Evolutionary conservation across 2,329 filamentous ascomycete species (phyloP), one percentile per base, ranked within the genome.

Genomic region (Apiospora pterosperma): DNA sequence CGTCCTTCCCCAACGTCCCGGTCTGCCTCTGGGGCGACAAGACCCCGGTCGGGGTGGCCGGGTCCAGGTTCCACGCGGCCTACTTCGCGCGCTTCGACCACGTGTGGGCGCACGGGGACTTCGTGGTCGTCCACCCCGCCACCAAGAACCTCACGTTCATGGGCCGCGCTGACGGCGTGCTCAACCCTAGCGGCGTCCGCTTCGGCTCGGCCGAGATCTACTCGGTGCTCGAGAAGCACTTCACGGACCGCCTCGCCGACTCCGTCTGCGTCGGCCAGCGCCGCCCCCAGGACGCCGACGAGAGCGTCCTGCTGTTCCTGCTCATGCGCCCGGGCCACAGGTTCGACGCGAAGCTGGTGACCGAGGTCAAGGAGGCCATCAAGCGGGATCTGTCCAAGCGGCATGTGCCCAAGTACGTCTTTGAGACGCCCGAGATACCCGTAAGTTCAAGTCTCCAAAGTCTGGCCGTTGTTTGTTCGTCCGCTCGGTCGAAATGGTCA

Each of bases 161-260:
- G 0, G 91, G 91, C 1, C 83, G 91, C 1, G 90, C 88, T 2
- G 92, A 96, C 72, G 92, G 92, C 14, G 92, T 96, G 2, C 78
- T 96, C 62, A 96, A 96, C 73, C 92, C 92, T 0, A 88, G 85
- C 7, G 92, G 92, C 0, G 88, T 96, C 12, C 84, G 92, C 0
- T 96, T 96, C 71, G 92, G 92, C 0, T 91, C 88, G 5, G 88
- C 91, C 0, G 92, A 96, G 75, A 90, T 96, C 38, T 96, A 96
- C 75, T 85, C 84, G 14, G 90, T 94, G 1, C 76, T 94, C 4
- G 90, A 92, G 76, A 79, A 82, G 28, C 80, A 84, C 63, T 94
- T 95, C 67, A 79, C 85, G 0, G 81, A 84, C 19, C 79, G 83
- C 61, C 78, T 96, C 4, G 81, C 82, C 4, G 92, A 96, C 72